Base-by-base conservation (phyloP, 306 rosid genomes). In the Quillaja saponaria region DNA sequence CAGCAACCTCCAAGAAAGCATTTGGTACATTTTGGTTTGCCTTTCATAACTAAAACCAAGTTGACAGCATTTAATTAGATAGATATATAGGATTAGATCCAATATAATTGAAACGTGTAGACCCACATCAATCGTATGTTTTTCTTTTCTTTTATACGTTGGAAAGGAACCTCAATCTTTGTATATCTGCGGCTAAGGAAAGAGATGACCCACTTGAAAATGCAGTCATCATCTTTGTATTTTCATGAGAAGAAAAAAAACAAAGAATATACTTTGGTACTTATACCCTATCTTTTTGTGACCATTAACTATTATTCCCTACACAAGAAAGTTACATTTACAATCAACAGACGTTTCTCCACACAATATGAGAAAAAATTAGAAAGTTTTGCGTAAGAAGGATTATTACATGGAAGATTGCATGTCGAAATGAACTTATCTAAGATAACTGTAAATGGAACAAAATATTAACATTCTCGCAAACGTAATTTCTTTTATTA, bases 211-310 rank as follows among this genome's bases (percentile, higher is more conserved):
- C 64, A 42, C 64, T 35, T 62, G 16, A 56, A 67, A 12, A 37
- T 35, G 31, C 42, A 10, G 34, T 14, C 17, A 13, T 35, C 71
- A 46, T 54, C 49, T 59, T 65, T 7, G 53, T 47, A 53, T 39
- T 49, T 66, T n/a, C 37, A 25, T 0, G 0, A 54, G 14, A 39
- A 16, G 6, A 37, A 14, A 38, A 17, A 57, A 13, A n/a, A n/a
- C n/a, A 55, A 49, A 39, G 66, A 74, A 80, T 63, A 80, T 76
- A 16, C 81, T 62, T 67, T 64, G 20, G 66, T 68, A 64, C 45
- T 49, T 49, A 41, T 76, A 25, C 60, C 28, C 31, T 25, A 1
- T 25, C 46, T 28, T 39, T 25, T 14, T 58, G 61, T 35, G 58
- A 49, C 58, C 64, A 28, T 46, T 28, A 49, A 14, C 35, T 57